Evolutionary conservation across 352 stramenopile species (phyloP), one percentile per base, ranked within the genome.

Genomic region (Phytophthora melonis): DNA sequence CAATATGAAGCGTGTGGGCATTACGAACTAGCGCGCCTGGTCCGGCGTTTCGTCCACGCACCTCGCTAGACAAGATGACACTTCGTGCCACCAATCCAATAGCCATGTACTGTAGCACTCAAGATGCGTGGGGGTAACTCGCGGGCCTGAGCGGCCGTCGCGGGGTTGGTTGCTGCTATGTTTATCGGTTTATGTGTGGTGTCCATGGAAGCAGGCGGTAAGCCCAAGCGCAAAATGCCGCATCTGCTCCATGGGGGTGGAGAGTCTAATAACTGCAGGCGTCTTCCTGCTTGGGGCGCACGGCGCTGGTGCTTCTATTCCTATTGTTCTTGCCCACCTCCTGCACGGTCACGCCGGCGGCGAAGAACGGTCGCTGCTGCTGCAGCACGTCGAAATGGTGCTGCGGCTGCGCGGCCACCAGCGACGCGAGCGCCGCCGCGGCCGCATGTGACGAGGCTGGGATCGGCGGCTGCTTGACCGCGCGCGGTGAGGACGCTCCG

Each of bases 251-350:
- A 47, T 60, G 47, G 61, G 3, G 36, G 23, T 13, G 19, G 23
- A 41, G 74, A 25, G 23, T 78, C 74, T 81, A 81, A 76, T 82
- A 81, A 79, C 73, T 83, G 67, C 75, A 78, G 53, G 70, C 66
- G 49, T 80, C 65, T 67, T 84, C 65, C 68, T 80, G 70, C 60
- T 80, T 79, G 57, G 55, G 67, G 49, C 74, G 65, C 57, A 84
- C 77, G 61, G 66, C 58, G 58, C n/a, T 59, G 25, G 70, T 75
- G 66, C 58, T 73, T 78, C 74, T 78, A 78, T 78, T 72, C 55
- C 62, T 78, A 75, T 64, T 71, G 61, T 30, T 63, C 74, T 71
- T 72, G 49, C 23, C 65, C 10, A 66, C 58, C 36, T 78, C 74
- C 49, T 71, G 70, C 66, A 75, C 66, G 9, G 68, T 67, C 21